Conservation (phyloP, 305 asterid species). For the Plantago rigida region DNA sequence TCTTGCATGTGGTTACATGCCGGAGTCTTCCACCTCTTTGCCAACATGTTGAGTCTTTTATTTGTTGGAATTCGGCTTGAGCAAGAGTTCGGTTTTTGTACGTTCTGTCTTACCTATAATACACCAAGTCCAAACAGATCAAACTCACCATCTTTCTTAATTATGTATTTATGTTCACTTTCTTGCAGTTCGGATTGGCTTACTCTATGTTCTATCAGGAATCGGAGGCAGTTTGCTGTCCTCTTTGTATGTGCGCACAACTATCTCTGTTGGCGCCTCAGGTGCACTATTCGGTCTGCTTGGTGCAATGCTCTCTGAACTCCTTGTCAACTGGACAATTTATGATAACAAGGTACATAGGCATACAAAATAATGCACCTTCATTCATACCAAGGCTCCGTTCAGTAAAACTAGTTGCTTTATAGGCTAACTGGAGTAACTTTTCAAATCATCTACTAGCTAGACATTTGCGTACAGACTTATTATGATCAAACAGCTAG, state of each 20-base stretch:
- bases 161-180: background rate
- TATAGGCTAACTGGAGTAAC: too few relatives aligned
- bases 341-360: conserved; percentile 66
- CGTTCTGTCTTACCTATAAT: background rate
- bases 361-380: background rate
- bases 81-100: conserved; percentile 90
- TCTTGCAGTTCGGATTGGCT: conserved; percentile 51
- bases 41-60: conserved; percentile 74
- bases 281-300: conserved; percentile 88
- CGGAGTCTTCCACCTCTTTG: conserved; percentile 68
- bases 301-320: conserved; percentile 92
- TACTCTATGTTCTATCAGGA: conserved; percentile 58
- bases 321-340: conserved; percentile 75
- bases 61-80: conserved; percentile 87
- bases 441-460: too few relatives aligned
- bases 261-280: conserved; percentile 86
- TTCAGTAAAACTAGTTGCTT: too few relatives aligned
- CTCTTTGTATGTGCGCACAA: conserved; percentile 47
- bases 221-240: conserved; percentile 76
- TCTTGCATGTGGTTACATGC: conserved; percentile 94
- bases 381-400: too few relatives aligned
- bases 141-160: background rate
- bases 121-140: background rate
- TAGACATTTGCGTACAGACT: too few relatives aligned
- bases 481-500: too few relatives aligned